phyloP scores from a whole-genome alignment of 2,329 filamentous ascomycete genomes.

The Fusarium sambucinum region DNA sequence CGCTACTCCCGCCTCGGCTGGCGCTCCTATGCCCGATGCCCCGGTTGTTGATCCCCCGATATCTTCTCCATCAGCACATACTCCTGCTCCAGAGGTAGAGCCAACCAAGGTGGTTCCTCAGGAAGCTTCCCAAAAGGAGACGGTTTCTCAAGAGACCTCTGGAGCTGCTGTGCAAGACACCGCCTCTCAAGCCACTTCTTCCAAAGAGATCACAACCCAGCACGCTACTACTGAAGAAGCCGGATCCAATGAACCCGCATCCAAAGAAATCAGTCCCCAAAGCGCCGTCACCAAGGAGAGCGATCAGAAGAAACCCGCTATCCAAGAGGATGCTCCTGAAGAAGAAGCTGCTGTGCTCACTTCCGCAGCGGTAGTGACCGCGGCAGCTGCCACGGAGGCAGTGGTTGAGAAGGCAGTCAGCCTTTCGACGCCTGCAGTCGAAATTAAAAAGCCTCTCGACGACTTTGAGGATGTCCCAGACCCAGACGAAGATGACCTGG shows the following conservation, averaged over 20 bases:
- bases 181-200: background rate
- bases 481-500: conserved; percentile 90
- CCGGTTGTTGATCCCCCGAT: conserved; percentile 21
- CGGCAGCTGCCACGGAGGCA: conserved; percentile 23
- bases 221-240: background rate
- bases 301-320: background rate
- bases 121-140: conserved; percentile 10
- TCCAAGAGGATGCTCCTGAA: background rate
- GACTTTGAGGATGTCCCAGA: conserved; percentile 75
- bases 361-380: conserved; percentile 24
- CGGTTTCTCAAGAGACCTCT: background rate
- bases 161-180: conserved; percentile 3
- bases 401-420: conserved; percentile 18
- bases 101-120: conserved; percentile 3
- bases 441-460: conserved; percentile 15
- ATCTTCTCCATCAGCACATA: conserved; percentile 10
- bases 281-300: background rate
- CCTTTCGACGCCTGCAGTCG: conserved; percentile 5
- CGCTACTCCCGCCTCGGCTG: conserved; percentile 23
- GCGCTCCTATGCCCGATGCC: conserved; percentile 15
- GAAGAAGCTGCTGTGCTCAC: conserved; percentile 21
- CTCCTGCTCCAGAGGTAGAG: conserved; percentile 11
- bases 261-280: background rate
- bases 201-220: background rate
- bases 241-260: background rate